phyloP scores from a whole-genome alignment of 1,284 basidiomycete species.

The Porodaedalea pini region DNA sequence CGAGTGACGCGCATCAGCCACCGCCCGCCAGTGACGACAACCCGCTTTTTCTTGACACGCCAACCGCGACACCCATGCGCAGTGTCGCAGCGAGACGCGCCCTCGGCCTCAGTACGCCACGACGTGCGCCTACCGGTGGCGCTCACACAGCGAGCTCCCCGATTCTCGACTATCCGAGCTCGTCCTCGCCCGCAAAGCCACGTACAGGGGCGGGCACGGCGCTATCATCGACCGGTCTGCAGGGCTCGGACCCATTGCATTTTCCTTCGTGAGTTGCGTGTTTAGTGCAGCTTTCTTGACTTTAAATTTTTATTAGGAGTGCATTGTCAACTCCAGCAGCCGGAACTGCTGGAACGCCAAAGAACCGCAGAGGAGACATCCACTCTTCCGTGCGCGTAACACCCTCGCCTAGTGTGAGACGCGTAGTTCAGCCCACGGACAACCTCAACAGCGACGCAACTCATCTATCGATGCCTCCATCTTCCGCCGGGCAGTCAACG shows the following conservation, averaged over 20 bases:
- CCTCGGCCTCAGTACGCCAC: slow-evolving; percentile 57
- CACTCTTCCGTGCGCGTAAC: slow-evolving; percentile 71
- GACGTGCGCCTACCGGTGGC: slow-evolving; percentile 50
- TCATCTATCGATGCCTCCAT: slow-evolving; percentile 56
- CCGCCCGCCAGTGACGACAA: slow-evolving; percentile 19
- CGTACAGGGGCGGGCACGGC: slow-evolving; percentile 31
- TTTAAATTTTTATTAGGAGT: slow-evolving; percentile 25
- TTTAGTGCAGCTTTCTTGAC: slow-evolving; percentile 7
- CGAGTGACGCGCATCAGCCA: slow-evolving; percentile 11
- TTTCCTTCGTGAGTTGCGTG: slow-evolving; percentile 51
- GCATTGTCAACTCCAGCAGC: slow-evolving; percentile 26
- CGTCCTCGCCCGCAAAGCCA: slow-evolving; percentile 54
- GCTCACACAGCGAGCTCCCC: slow-evolving; percentile 63
- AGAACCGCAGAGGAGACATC: slow-evolving; percentile 77
- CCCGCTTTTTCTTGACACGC: slow-evolving; percentile 63
- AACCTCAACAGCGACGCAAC: slow-evolving; percentile 56
- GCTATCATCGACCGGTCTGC: slow-evolving; percentile 30
- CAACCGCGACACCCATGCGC: slow-evolving; percentile 47
- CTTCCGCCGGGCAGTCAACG: slow-evolving; percentile 60
- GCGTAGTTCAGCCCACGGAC: slow-evolving; percentile 31
- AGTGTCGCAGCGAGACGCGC: slow-evolving; percentile 57
- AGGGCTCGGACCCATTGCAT: slow-evolving; percentile 59
- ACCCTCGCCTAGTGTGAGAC: slow-evolving; percentile 45
- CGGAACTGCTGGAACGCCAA: slow-evolving; percentile 52
- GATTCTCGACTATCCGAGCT: slow-evolving; percentile 65